Base-by-base conservation (phyloP, 306 rosid species). In the Prunus campanulata region DNA sequence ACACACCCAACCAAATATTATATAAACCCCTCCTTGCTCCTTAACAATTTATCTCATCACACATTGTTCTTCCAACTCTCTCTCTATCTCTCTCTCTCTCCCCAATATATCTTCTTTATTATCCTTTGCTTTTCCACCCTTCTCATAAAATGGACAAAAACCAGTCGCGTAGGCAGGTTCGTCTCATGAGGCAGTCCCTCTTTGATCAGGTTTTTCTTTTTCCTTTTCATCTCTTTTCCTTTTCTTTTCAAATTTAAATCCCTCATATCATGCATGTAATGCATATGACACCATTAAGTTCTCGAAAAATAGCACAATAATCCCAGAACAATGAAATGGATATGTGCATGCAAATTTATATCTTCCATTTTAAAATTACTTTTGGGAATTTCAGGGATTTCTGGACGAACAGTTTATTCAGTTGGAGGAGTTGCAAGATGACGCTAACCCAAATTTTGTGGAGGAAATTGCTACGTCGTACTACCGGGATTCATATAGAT, bases 401-500 rank as follows among this genome's bases (percentile, higher is more conserved):
- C 79, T 93, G 47, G 98, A 93, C 72, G 98, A 93, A 83, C 98
- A 93, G 42, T 93, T 93, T 83, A 74, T 90, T 65, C 98, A 93
- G 65, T 64, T 93, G 69, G 98, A 93, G 80, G 98, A 91, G 67
- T 80, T 93, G 52, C 96, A 87, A 77, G 98, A 93, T 78, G 97
- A 90, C 78, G 86, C 90, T 66, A 93, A 90, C 73, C 97, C 97
- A 61, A 91, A 93, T 78, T 93, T 93, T 78, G 98, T 93, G 46
- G 98, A 93, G 75, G 98, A 93, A 82, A 84, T 93, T 55, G 96
- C 87, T 42, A 91, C 91, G 64, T 90, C 85, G 72, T 86, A 87
- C 83, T 93, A 90, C 76, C 86, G 89, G 6, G 97, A 93, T 75
- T 93, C 98, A 3, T 80, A 88, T 1, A 85, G 93, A 68, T 83